Percentiles rank a stretch among this genome's conserved stretches.
Evolutionary conservation across 1,284 basidiomycete species (phyloP).

Genomic region (Psilocybe mexicana): DNA sequence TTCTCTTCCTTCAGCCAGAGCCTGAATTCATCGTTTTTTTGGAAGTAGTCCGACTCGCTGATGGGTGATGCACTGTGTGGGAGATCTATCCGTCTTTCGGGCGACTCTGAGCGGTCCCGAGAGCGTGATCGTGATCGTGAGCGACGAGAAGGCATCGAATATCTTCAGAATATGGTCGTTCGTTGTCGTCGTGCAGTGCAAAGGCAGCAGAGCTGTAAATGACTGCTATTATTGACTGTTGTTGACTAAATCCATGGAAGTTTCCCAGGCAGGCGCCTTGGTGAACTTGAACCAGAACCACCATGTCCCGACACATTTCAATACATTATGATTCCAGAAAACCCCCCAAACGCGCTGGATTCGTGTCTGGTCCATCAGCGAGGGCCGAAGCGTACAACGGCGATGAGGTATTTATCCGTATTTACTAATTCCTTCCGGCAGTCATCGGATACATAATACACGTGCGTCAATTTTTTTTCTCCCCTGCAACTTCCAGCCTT

Average conservation of each 20-base stretch:
- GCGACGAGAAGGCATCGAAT: constrained; percentile 32
- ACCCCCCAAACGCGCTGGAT: not conserved
- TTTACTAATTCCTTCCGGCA: constrained; percentile 18
- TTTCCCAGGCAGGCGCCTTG: constrained; percentile 4
- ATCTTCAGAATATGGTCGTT: not conserved
- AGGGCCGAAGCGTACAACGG: not conserved
- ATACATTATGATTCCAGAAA: not conserved
- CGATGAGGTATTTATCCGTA: constrained; percentile 12
- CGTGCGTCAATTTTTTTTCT: constrained; percentile 18
- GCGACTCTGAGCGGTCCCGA: constrained; percentile 44
- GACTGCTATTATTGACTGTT: constrained; percentile 13
- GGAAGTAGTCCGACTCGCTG: constrained; percentile 75
- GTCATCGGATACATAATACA: constrained; percentile 9
- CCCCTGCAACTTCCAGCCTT: not conserved
- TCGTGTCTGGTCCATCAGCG: not conserved
- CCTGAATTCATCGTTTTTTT: constrained; percentile 75
- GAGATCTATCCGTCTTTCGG: constrained; percentile 41
- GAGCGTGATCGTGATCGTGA: constrained; percentile 27
- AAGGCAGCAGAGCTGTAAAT: not conserved
- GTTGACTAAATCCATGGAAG: constrained; percentile 8
- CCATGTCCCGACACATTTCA: no score
- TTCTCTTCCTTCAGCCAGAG: constrained; percentile 80
- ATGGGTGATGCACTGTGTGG: constrained; percentile 58
- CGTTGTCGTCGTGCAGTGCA: not conserved
- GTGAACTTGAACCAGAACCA: not conserved